Evolutionary conservation across 208 protist species (phyloP).

Genomic region (Leptomonas pyrrhocoris): DNA sequence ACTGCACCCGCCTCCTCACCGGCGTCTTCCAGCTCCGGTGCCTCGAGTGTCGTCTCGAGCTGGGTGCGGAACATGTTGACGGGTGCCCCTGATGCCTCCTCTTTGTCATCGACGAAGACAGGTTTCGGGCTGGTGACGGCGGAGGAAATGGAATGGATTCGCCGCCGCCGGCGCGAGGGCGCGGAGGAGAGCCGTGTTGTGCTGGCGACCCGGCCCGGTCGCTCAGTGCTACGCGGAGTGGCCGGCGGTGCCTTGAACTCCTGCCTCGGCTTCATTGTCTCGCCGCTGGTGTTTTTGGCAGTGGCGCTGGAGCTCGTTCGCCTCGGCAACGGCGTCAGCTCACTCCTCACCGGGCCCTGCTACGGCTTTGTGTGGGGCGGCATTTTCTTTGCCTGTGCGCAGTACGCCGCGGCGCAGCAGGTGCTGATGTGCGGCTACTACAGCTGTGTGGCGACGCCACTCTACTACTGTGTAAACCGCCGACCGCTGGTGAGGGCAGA

Average conservation of each 20-base stretch:
- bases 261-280: slow-evolving; percentile 48
- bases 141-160: slow-evolving; percentile 72
- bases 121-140: slow-evolving; percentile 70
- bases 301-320: slow-evolving; percentile 67
- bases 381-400: slow-evolving; percentile 57
- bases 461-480: slow-evolving; percentile 54
- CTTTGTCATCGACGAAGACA: neutral
- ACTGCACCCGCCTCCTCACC: neutral
- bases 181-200: slow-evolving; percentile 75
- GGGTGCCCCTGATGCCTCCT: neutral
- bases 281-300: slow-evolving; percentile 67
- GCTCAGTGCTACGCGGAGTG: slow-evolving; percentile 48
- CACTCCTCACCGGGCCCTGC: slow-evolving; percentile 44
- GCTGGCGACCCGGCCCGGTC: slow-evolving; percentile 64
- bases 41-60: slow-evolving; percentile 2
- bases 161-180: slow-evolving; percentile 50
- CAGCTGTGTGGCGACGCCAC: slow-evolving; percentile 37
- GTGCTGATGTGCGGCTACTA: slow-evolving; percentile 55
- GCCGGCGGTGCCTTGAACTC: slow-evolving; percentile 60
- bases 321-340: slow-evolving; percentile 17
- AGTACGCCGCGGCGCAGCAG: slow-evolving; percentile 81
- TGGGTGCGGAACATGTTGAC: slow-evolving; percentile 23
- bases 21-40: neutral
- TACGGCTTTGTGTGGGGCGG: slow-evolving; percentile 60
- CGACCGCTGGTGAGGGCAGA: neutral